These are phyloP conservation scores for Chamaecrista fasciculata DNA, from an alignment of 306 rosid genomes.

Conservation along the genomic window DNA sequence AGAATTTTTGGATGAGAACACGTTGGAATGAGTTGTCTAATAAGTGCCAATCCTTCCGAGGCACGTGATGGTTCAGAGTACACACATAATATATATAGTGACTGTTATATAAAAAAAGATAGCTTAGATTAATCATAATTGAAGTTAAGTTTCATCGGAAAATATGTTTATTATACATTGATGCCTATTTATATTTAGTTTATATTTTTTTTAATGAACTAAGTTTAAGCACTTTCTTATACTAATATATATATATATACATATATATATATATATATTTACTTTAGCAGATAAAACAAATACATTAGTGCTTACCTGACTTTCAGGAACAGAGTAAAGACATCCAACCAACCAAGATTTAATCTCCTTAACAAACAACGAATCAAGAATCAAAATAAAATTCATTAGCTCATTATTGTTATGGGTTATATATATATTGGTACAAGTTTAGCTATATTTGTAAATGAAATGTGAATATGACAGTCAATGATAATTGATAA, in stretches of 20 bases:
- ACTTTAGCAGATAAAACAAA: neutral
- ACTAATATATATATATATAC: too few relatives aligned
- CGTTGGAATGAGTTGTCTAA: neutral
- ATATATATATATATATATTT: too few relatives aligned
- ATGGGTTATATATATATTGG: neutral
- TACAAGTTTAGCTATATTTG: neutral
- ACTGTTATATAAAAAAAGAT: too few relatives aligned
- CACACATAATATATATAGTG: too few relatives aligned
- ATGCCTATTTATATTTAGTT: too few relatives aligned
- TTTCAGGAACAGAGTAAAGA: neutral
- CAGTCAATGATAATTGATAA: constrained; percentile 3
- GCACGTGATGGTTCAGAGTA: neutral
- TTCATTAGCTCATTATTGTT: neutral
- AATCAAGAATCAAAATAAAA: neutral
- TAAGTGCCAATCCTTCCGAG: neutral
- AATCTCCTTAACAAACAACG: neutral
- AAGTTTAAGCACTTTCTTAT: too few relatives aligned
- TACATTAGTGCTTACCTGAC: neutral
- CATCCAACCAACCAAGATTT: neutral
- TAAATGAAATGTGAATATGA: neutral
- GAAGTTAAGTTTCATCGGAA: too few relatives aligned
- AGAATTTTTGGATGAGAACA: neutral
- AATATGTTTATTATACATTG: too few relatives aligned
- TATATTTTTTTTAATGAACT: too few relatives aligned
- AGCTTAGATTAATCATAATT: too few relatives aligned